Base-by-base conservation (phyloP, 306 rosid species). In the Rubus idaeus region DNA sequence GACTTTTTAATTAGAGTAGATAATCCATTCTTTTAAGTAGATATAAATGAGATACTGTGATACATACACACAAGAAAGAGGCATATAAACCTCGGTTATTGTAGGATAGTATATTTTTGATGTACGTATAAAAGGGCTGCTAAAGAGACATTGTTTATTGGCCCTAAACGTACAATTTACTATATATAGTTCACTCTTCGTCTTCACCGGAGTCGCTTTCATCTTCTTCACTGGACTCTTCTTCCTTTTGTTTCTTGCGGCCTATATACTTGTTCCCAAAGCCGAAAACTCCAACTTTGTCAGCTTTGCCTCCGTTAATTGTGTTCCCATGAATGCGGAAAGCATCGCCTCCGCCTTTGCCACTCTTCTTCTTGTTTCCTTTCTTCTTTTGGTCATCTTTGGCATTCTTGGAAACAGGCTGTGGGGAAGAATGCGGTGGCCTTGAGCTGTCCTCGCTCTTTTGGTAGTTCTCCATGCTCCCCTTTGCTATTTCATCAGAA, bases 191-290 rank as follows among this genome's bases (percentile, higher is more conserved):
- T 39, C 47, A 64, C 47, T 64, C 69, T 39, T 17, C 47, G 0
- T 64, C 69, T 64, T 64, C 47, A 17, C 69, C 37, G 26, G 47
- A 16, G 13, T 39, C 69, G 17, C 14, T 39, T 64, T 64, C 35
- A 30, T 30, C 69, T 13, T 39, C 45, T 37, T 39, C 69, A 40
- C 23, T 64, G 69, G 69, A 64, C n/a, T 64, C 69, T 5, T 64
- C 69, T 14, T 64, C 69, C 30, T 7, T 5, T 17, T 17, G 69
- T 17, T 39, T 64, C 69, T 64, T 64, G n/a, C 45, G 47, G 47
- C 69, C 46, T 37, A 39, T 64, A 20, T 64, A 64, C 69, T 64
- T 64, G n/a, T 64, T 64, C 20, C 69, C 69, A 64, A 64, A 64
- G 21, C 69, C 69, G 12, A 64, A 64, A 64, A 64, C 46, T 64